These are phyloP conservation scores for Cladosporium sp. DNA, from an alignment of 2,329 filamentous ascomycete species.

Conservation along the genomic window DNA sequence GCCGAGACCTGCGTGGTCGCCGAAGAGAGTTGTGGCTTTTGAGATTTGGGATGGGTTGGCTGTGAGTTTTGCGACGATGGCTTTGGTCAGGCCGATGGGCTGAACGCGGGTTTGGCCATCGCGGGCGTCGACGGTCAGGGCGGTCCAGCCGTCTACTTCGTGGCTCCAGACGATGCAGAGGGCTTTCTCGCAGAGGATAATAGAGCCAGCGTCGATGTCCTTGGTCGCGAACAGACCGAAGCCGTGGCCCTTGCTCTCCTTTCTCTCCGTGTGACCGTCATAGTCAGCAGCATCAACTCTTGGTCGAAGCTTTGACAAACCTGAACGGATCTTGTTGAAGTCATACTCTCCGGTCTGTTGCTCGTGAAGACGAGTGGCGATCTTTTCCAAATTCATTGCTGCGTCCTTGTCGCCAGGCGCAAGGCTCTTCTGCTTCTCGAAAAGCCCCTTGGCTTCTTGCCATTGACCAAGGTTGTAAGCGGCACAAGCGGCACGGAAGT, in stretches of 20 bases:
- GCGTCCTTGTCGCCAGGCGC: slow-evolving; percentile 15
- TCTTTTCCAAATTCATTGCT: background rate
- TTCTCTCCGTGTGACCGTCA: slow-evolving; percentile 31
- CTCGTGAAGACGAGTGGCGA: slow-evolving; percentile 14
- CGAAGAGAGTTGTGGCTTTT: slow-evolving; percentile 17
- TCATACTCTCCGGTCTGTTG: slow-evolving; percentile 16
- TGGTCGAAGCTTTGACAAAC: slow-evolving; percentile 5
- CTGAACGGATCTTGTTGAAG: slow-evolving; percentile 5
- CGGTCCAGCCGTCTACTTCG: slow-evolving; percentile 34
- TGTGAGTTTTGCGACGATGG: slow-evolving; percentile 37
- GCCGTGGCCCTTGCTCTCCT: slow-evolving; percentile 33
- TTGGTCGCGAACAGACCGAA: slow-evolving; percentile 42
- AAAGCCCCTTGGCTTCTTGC: slow-evolving; percentile 12
- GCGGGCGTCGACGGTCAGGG: slow-evolving; percentile 40
- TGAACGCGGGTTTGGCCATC: slow-evolving; percentile 19
- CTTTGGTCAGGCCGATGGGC: slow-evolving; percentile 22
- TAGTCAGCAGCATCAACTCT: slow-evolving; percentile 35
- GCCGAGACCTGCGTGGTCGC: slow-evolving; percentile 15
- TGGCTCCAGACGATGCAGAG: slow-evolving; percentile 30
- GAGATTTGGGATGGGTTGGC: slow-evolving; percentile 37
- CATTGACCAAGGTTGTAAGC: slow-evolving; percentile 18
- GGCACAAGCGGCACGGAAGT: slow-evolving; percentile 18
- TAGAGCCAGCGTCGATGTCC: slow-evolving; percentile 36
- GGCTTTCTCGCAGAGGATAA: slow-evolving; percentile 44
- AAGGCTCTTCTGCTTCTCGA: slow-evolving; percentile 14